A percentile compares a stretch with the other conserved stretches of the same genome.
These are phyloP conservation scores for Plicaturopsis crispa DNA, from an alignment of 768 basidiomycete genomes.

Conservation along the genomic window DNA sequence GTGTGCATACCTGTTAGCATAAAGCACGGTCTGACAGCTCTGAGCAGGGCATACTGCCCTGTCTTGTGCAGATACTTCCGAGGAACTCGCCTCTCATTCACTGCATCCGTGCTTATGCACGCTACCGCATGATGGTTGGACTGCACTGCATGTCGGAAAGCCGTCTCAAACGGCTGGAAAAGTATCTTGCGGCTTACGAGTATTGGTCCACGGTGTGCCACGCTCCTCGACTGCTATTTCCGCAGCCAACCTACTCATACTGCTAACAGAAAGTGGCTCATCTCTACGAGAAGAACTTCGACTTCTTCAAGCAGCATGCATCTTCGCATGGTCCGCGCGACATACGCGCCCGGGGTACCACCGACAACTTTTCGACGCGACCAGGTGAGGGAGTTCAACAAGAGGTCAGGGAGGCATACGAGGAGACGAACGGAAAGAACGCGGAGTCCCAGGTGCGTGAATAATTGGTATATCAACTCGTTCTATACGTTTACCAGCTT, in stretches of 20 bases:
- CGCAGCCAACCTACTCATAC: no score
- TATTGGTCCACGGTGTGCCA: no score
- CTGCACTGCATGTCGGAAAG: conserved; percentile 18
- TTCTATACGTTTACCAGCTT: no score
- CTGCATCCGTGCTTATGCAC: conserved; percentile 16
- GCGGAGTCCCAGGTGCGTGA: conserved; percentile 20
- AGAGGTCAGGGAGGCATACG: conserved; percentile 19
- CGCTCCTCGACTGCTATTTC: no score
- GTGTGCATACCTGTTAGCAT: no score
- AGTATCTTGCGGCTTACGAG: conserved; percentile 3
- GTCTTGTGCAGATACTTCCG: conserved; percentile 20
- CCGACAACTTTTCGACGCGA: conserved; percentile 19
- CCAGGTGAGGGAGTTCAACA: conserved; percentile 24
- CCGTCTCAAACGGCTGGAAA: conserved; percentile 13
- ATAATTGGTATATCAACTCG: no score
- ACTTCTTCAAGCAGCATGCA: conserved; percentile 23
- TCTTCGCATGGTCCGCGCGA: conserved; percentile 15
- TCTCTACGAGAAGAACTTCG: conserved; percentile 19
- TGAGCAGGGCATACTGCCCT: conserved; percentile 19
- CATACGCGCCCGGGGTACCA: conserved; percentile 18
- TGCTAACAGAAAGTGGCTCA: conserved; percentile 11
- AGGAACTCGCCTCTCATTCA: conserved; percentile 16
- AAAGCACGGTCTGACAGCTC: no score
- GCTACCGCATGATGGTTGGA: conserved; percentile 17
- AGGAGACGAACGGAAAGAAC: conserved; percentile 20